phyloP scores from a whole-genome alignment of 139 green algal species.

The Micromonas pusilla region DNA sequence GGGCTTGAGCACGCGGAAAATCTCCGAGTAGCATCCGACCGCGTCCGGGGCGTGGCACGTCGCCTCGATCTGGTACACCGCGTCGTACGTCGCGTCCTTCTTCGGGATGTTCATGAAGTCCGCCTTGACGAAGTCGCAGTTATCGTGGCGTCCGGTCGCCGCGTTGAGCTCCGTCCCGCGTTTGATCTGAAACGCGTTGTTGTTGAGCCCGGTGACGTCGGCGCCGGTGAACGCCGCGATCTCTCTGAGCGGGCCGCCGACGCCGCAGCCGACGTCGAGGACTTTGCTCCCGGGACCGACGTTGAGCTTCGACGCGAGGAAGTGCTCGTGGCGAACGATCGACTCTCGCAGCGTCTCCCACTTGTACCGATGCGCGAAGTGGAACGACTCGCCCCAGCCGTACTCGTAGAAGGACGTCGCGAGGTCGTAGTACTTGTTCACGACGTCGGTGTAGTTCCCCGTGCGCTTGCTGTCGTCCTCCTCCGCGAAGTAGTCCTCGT shows the following conservation, averaged over 20 bases:
- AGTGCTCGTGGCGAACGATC: constrained; percentile 64
- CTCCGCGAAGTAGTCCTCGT: constrained; percentile 20
- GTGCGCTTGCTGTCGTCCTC: constrained; percentile 28
- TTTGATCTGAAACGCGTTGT: constrained; percentile 47
- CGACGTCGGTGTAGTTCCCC: constrained; percentile 48
- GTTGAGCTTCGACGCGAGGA: constrained; percentile 50
- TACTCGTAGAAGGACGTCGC: constrained; percentile 61
- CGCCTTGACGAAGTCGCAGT: constrained; percentile 45
- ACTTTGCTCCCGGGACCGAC: constrained; percentile 48
- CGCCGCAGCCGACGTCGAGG: constrained; percentile 49
- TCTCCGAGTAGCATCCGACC: constrained; percentile 43
- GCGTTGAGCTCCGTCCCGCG: constrained; percentile 30
- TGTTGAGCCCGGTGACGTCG: constrained; percentile 46
- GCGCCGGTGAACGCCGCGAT: constrained; percentile 47
- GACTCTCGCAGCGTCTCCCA: constrained; percentile 54
- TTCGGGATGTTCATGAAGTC: constrained; percentile 54
- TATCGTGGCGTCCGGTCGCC: constrained; percentile 28
- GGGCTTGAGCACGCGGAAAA: constrained; percentile 46
- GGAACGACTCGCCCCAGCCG: constrained; percentile 65
- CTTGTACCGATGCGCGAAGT: constrained; percentile 59
- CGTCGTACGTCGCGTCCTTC: constrained; percentile 41
- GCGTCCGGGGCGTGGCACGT: constrained; percentile 48
- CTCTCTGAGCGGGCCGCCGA: constrained; percentile 45
- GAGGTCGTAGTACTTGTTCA: constrained; percentile 64
- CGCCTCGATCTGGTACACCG: constrained; percentile 48